These are phyloP conservation scores for Lagerstroemia speciosa DNA, from an alignment of 345 rosid genomes.

Conservation along the genomic window DNA sequence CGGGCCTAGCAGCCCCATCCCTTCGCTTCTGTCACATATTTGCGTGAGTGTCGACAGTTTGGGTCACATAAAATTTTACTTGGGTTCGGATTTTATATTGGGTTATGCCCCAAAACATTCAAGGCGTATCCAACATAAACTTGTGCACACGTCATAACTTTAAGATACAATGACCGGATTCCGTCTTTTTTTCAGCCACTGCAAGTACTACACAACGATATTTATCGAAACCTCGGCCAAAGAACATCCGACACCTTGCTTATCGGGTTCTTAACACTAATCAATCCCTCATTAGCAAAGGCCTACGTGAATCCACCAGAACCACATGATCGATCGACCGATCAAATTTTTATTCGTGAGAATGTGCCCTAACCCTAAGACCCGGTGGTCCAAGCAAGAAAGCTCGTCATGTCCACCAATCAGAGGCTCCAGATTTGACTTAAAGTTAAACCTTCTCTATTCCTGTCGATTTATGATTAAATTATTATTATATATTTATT, in stretches of 20 bases:
- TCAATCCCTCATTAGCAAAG: not conserved
- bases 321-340: conserved; percentile 10
- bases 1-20: no score
- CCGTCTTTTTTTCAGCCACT: not conserved
- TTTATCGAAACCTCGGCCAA: not conserved
- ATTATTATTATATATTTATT: not conserved
- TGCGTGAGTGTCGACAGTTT: no score
- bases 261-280: not conserved
- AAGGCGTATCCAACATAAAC: not conserved
- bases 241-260: conserved; percentile 2
- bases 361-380: not conserved
- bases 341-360: not conserved
- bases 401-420: not conserved
- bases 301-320: conserved; percentile 11
- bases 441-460: no score
- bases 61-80: not conserved
- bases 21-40: no score
- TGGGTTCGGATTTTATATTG: no score
- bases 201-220: not conserved
- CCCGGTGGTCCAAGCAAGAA: conserved; percentile 1
- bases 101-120: no score
- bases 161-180: not conserved
- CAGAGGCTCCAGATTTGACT: not conserved
- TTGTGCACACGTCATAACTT: not conserved
- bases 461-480: no score